phyloP scores from a whole-genome alignment of 148 eudicot species.

The Rheum nobile region DNA sequence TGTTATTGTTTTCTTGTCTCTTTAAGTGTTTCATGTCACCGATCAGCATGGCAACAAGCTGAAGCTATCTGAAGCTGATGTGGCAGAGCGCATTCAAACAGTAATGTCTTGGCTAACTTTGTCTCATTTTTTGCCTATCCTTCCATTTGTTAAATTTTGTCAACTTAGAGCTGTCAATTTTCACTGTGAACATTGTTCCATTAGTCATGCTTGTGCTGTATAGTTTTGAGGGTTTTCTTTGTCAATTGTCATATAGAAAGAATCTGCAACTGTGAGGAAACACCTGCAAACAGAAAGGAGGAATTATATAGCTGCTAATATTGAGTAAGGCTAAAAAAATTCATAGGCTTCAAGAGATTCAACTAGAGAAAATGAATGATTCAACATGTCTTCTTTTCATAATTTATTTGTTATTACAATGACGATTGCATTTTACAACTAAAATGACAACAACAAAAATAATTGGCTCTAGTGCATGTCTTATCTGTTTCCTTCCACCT shows the following conservation, averaged over 20 bases:
- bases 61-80: slow-evolving; percentile 49
- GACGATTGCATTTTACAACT: too few relatives aligned
- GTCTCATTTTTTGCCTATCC: neutral
- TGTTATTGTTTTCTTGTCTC: neutral
- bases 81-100: slow-evolving; percentile 71
- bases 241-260: neutral
- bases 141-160: neutral
- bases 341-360: neutral
- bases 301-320: neutral
- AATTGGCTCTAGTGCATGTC: too few relatives aligned
- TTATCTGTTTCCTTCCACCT: too few relatives aligned
- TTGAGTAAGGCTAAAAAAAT: neutral
- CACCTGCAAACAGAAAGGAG: neutral
- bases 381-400: neutral
- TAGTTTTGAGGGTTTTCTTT: neutral
- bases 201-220: neutral
- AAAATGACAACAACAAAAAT: too few relatives aligned
- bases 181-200: neutral
- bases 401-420: neutral
- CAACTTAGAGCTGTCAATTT: neutral
- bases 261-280: neutral
- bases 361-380: neutral
- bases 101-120: slow-evolving; percentile 16
- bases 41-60: slow-evolving; percentile 74
- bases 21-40: slow-evolving; percentile 65